Evolutionary conservation across 768 basidiomycete genomes (phyloP).

Genomic region (Cyclocybe cylindracea): DNA sequence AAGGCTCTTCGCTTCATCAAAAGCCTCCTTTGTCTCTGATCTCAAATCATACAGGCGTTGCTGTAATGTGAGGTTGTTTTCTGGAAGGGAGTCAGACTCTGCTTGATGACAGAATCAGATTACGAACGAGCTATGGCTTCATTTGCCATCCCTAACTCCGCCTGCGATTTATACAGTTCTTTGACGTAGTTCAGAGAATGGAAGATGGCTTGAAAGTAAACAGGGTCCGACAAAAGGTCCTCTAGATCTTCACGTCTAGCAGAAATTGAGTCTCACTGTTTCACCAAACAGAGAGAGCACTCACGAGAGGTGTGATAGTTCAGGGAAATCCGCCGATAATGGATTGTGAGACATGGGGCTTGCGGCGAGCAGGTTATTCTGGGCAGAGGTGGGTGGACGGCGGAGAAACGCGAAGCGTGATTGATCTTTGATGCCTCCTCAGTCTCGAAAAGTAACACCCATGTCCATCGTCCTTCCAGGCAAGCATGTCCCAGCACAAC

Average conservation of each 20-base stretch:
- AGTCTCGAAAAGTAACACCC: slow-evolving; percentile 18
- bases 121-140: slow-evolving; percentile 82
- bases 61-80: slow-evolving; percentile 74
- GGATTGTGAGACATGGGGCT: slow-evolving; percentile 39
- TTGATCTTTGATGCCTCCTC: background rate
- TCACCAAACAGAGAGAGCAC: slow-evolving; percentile 18
- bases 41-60: slow-evolving; percentile 75
- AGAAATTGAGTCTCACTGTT: background rate
- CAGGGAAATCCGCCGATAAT: slow-evolving; percentile 67
- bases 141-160: slow-evolving; percentile 81
- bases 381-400: background rate
- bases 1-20: slow-evolving; percentile 81
- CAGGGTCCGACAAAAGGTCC: slow-evolving; percentile 78
- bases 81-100: slow-evolving; percentile 38
- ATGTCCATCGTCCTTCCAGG: slow-evolving; percentile 76
- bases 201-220: slow-evolving; percentile 87
- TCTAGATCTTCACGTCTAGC: slow-evolving; percentile 88
- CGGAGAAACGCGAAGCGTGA: slow-evolving; percentile 8
- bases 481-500: slow-evolving; percentile 70
- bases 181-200: slow-evolving; percentile 78
- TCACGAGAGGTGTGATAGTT: slow-evolving; percentile 73
- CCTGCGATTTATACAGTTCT: slow-evolving; percentile 71
- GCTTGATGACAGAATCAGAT: background rate
- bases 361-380: background rate
- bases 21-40: slow-evolving; percentile 82